Evolutionary conservation across 73 alveolate genomes (phyloP).

Genomic region (Symbiodinium pilosum): DNA sequence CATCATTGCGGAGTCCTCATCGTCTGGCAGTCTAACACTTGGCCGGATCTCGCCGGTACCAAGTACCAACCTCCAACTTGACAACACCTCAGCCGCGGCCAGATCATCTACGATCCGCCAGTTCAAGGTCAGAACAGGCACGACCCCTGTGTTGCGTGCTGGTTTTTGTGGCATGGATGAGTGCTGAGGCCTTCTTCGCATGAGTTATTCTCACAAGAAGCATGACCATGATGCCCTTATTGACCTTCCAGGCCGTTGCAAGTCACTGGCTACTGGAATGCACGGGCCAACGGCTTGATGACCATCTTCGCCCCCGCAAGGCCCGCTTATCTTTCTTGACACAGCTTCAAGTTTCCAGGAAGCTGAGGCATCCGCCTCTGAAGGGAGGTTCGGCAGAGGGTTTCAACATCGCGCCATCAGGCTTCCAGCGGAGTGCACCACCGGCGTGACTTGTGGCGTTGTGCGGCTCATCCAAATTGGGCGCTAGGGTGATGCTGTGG

Average conservation of each 20-base stretch:
- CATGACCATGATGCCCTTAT: no score
- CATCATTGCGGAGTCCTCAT: no score
- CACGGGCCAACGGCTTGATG: slow-evolving; percentile 66
- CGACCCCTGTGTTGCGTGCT: no score
- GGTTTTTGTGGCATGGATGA: background rate
- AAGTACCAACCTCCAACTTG: no score
- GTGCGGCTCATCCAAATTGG: background rate
- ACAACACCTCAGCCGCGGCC: no score
- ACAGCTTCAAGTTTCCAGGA: no score
- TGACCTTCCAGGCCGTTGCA: slow-evolving; percentile 28
- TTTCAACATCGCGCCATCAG: background rate
- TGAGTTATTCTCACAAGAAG: background rate
- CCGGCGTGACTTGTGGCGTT: slow-evolving; percentile 60
- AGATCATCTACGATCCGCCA: slow-evolving; percentile 17
- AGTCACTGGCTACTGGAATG: slow-evolving; percentile 47
- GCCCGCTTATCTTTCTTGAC: no score
- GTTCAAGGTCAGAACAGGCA: slow-evolving; percentile 64
- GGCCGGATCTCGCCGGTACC: background rate
- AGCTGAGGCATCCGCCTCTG: no score
- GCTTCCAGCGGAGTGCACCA: slow-evolving; percentile 68
- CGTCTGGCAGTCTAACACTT: no score
- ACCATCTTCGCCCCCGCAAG: slow-evolving; percentile 74
- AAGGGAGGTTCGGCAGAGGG: no score
- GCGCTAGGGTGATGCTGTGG: no score
- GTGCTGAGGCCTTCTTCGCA: background rate